Evolutionary conservation across 2,329 filamentous ascomycete species (phyloP).

Genomic region (Aspergillus latus): DNA sequence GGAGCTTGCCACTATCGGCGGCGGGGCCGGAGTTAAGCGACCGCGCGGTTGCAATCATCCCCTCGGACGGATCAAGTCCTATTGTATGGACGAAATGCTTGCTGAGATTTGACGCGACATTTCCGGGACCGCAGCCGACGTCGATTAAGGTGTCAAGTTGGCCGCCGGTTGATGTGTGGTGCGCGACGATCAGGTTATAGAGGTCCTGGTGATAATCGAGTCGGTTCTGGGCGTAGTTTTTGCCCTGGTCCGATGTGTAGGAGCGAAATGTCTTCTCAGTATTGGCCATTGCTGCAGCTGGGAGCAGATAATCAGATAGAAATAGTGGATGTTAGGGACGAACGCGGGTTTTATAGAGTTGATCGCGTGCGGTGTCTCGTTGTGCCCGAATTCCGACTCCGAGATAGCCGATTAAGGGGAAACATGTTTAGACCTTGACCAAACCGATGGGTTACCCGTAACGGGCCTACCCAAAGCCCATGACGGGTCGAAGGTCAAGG

Average conservation of each 20-base stretch:
- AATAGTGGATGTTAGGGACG: too few species aligned
- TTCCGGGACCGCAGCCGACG: conserved; percentile 59
- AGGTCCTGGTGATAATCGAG: conserved; percentile 51
- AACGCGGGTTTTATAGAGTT: neutral
- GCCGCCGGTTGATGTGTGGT: conserved; percentile 51
- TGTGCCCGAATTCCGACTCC: neutral
- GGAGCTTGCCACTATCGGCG: conserved; percentile 32
- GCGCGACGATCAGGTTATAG: conserved; percentile 49
- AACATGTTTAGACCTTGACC: conserved; percentile 2
- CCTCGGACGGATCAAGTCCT: conserved; percentile 54
- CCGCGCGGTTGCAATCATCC: conserved; percentile 55
- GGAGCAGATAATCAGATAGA: neutral
- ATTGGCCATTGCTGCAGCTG: neutral
- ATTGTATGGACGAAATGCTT: conserved; percentile 48
- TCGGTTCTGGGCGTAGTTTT: conserved; percentile 44
- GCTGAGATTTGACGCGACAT: conserved; percentile 48
- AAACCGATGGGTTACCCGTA: too few species aligned
- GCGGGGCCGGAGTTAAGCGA: conserved; percentile 30
- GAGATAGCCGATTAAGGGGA: neutral
- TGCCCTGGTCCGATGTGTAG: conserved; percentile 26
- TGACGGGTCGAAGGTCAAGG: too few species aligned
- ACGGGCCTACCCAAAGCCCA: too few species aligned
- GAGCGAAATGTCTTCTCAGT: conserved; percentile 22
- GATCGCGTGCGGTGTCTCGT: neutral
- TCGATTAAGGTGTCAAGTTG: conserved; percentile 49